Conservation (phyloP, 2,329 filamentous ascomycete genomes). For the Ophiostoma montium region DNA sequence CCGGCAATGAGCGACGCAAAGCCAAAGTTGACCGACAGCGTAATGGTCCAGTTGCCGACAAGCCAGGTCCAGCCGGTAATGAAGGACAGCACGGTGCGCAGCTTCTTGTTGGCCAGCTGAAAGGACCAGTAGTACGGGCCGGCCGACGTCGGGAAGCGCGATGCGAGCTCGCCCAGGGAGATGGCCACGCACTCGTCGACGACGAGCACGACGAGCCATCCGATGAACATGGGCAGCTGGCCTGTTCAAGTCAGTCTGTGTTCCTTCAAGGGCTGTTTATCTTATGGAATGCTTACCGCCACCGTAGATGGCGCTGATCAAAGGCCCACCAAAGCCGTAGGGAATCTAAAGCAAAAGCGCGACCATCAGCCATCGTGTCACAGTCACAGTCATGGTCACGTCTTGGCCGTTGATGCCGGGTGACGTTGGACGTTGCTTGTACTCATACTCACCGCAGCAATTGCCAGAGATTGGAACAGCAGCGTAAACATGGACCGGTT, state of each 20-base stretch:
- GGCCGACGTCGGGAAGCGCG: conserved; percentile 7
- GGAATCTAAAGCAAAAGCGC: conserved; percentile 8
- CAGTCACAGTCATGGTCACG: too few relatives aligned
- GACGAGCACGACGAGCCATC: conserved; percentile 38
- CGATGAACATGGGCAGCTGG: conserved; percentile 28
- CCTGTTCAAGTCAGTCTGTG: neutral
- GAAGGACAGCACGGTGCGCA: conserved; percentile 52
- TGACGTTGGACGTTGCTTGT: neutral
- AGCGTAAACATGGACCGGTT: conserved; percentile 47
- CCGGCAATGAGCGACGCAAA: conserved; percentile 50
- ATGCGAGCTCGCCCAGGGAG: conserved; percentile 9
- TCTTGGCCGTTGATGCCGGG: neutral
- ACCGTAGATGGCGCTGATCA: conserved; percentile 10
- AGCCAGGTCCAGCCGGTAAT: conserved; percentile 65
- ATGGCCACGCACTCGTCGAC: conserved; percentile 39
- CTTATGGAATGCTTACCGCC: conserved; percentile 3
- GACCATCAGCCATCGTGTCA: too few relatives aligned
- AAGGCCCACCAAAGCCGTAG: conserved; percentile 9
- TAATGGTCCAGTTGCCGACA: conserved; percentile 70
- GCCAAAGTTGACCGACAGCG: conserved; percentile 69
- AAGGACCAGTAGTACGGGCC: conserved; percentile 64
- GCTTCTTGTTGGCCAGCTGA: conserved; percentile 50
- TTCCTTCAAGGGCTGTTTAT: neutral
- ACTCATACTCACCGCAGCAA: conserved; percentile 6
- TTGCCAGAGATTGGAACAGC: conserved; percentile 36